Base-by-base conservation (phyloP, 306 rosid genomes). In the Alnus rubra region DNA sequence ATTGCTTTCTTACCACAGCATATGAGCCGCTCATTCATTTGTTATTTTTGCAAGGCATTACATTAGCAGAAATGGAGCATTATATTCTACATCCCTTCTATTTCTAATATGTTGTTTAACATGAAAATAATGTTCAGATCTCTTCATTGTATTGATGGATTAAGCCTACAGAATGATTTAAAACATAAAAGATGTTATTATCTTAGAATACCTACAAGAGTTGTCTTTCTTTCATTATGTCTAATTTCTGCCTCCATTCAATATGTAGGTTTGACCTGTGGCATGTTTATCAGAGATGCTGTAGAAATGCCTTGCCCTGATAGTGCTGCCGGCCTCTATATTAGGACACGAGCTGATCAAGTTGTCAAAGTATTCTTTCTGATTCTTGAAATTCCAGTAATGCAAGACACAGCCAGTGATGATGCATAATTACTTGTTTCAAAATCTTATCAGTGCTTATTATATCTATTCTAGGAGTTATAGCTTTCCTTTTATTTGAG, bases 261-360 rank as follows among this genome's bases (percentile, higher is more conserved):
- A 81, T 80, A 53, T 88, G 88, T 71, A 94, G 98, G 98, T 84
- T 79, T 94, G 81, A 85, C 97, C 47, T 91, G 91, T 81, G 97
- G 76, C 68, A 86, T 91, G 84, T 94, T 88, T 76, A 82, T 39
- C 50, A 88, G 87, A 84, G 92, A 90, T 82, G 95, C 88, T 71
- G 89, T 81, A 74, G 98, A 94, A 88, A 76, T 94, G 71, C 88
- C 93, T 67, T 92, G 95, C 84, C 97, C 97, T 81, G 98, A 92
- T 78, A 58, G 74, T 85, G 84, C 82, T 77, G 93, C 98, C 65
- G 98, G 98, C 81, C 97, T 94, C 69, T 92, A 94, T 76, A 84
- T 94, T 58, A 88, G 74, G 80, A 91, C 97, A 71, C 82, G 98
- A 85, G 88, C 84, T 73, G 91, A 85, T 82, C 88, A 94, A 89